Conservation (phyloP, 805 yeast species). For the Myxozyma sirexii region DNA sequence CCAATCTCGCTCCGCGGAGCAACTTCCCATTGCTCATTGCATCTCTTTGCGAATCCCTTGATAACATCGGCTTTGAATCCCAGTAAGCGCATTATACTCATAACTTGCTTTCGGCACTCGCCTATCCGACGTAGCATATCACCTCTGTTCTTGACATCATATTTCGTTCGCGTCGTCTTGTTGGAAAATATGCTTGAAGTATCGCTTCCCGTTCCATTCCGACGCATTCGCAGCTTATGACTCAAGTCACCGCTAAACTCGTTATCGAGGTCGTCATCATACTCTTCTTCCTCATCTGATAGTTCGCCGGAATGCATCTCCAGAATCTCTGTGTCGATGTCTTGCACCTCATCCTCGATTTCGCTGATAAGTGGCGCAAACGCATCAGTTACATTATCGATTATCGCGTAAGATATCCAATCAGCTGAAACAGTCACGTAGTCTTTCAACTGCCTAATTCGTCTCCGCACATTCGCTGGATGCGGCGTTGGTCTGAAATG, state of each 20-base stretch:
- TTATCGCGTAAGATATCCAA: slow-evolving; percentile 95
- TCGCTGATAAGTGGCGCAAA: slow-evolving; percentile 95
- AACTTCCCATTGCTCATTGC: slow-evolving; percentile 79
- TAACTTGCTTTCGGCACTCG: slow-evolving; percentile 90
- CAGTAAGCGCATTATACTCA: slow-evolving; percentile 80
- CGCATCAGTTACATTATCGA: slow-evolving; percentile 96
- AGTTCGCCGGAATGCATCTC: slow-evolving; percentile 60
- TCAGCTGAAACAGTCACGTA: slow-evolving; percentile 89
- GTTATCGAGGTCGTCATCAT: slow-evolving; percentile 45
- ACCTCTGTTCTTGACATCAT: slow-evolving; percentile 59
- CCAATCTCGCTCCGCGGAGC: slow-evolving; percentile 86
- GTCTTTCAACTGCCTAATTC: slow-evolving; percentile 85
- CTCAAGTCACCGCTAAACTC: slow-evolving; percentile 16
- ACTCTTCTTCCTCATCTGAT: slow-evolving; percentile 55
- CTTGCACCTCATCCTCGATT: slow-evolving; percentile 90
- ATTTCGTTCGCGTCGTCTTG: slow-evolving; percentile 6
- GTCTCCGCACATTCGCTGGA: slow-evolving; percentile 90
- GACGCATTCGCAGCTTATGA: slow-evolving; percentile 39
- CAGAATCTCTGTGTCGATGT: slow-evolving; percentile 90
- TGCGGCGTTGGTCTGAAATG: slow-evolving; percentile 96
- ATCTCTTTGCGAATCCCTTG: slow-evolving; percentile 89
- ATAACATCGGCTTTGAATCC: slow-evolving; percentile 98
- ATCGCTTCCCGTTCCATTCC: slow-evolving; percentile 55
- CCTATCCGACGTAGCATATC: slow-evolving; percentile 95
- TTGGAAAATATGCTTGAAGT: slow-evolving; percentile 17